phyloP scores from a whole-genome alignment of 73 alveolate species.

The Symbiodinium pilosum region DNA sequence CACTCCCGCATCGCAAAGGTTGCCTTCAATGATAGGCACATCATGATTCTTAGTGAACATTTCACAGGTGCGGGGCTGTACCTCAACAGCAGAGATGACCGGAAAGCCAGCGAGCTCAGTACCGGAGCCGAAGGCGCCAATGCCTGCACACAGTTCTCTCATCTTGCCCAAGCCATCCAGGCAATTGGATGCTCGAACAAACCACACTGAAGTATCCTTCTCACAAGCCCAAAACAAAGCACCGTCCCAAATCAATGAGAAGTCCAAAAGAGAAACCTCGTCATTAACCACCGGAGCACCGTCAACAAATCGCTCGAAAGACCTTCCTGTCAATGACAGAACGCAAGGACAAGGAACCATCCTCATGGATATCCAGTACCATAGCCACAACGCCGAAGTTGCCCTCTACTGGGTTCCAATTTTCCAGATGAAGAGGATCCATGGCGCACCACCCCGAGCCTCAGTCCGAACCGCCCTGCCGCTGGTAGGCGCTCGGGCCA shows the following conservation, averaged over 20 bases:
- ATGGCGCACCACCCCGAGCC: neutral
- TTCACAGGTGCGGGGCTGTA: neutral
- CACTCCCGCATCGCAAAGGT: neutral
- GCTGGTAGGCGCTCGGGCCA: slow-evolving; percentile 14
- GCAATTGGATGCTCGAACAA: neutral
- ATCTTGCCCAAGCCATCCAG: too few relatives aligned
- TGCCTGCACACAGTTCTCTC: neutral
- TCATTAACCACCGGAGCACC: too few relatives aligned
- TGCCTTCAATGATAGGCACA: neutral
- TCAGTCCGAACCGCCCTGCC: neutral
- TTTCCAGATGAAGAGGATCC: too few relatives aligned
- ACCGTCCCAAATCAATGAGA: neutral
- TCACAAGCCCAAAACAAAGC: too few relatives aligned
- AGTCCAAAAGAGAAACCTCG: neutral
- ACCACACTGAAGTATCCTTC: neutral
- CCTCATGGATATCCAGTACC: too few relatives aligned
- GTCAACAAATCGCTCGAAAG: too few relatives aligned
- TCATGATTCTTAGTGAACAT: too few relatives aligned
- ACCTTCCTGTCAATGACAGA: too few relatives aligned
- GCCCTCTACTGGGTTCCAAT: too few relatives aligned
- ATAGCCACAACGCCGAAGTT: too few relatives aligned
- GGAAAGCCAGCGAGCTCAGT: neutral
- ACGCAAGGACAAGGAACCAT: too few relatives aligned
- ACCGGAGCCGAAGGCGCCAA: neutral
- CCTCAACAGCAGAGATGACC: neutral